These are phyloP conservation scores for Pythium brachiatum DNA, from an alignment of 352 stramenopile genomes.

Conservation along the genomic window DNA sequence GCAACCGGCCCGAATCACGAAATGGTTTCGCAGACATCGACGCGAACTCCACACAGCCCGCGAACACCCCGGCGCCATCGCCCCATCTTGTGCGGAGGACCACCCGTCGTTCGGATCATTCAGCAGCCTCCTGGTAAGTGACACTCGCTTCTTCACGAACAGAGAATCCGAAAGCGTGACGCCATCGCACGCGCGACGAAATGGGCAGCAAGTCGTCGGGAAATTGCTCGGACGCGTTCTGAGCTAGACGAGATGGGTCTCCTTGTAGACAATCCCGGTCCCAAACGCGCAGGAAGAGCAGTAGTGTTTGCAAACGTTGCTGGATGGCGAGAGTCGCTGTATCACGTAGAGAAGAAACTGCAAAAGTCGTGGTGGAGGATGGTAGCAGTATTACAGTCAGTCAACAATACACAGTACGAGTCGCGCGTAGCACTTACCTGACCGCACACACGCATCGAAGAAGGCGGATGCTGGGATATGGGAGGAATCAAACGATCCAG, in stretches of 20 bases:
- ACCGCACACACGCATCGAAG: constrained; percentile 13
- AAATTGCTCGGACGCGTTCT: not conserved
- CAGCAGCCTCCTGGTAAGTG: constrained; percentile 19
- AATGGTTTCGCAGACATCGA: not conserved
- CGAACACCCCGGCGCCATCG: constrained; percentile 14
- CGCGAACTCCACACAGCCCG: constrained; percentile 1
- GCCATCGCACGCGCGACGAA: constrained; percentile 4
- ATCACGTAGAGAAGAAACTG: not conserved
- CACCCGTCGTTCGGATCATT: constrained; percentile 44
- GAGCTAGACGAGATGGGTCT: constrained; percentile 11
- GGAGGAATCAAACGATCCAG: constrained; percentile 8
- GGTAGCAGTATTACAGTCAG: not conserved
- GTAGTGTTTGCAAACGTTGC: constrained; percentile 13
- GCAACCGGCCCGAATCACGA: not conserved
- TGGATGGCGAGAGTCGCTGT: constrained; percentile 6
- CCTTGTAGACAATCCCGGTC: constrained; percentile 12
- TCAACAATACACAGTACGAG: not conserved
- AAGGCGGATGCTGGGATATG: constrained; percentile 11
- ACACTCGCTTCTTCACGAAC: not conserved
- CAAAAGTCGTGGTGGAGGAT: too few relatives aligned
- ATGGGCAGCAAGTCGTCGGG: constrained; percentile 8
- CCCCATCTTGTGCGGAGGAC: constrained; percentile 42
- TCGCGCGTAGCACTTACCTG: constrained; percentile 6
- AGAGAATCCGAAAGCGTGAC: constrained; percentile 14
- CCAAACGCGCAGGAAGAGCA: constrained; percentile 26